Evolutionary conservation across 2,329 filamentous ascomycete genomes (phyloP).

Genomic region (Penicillium sp.): DNA sequence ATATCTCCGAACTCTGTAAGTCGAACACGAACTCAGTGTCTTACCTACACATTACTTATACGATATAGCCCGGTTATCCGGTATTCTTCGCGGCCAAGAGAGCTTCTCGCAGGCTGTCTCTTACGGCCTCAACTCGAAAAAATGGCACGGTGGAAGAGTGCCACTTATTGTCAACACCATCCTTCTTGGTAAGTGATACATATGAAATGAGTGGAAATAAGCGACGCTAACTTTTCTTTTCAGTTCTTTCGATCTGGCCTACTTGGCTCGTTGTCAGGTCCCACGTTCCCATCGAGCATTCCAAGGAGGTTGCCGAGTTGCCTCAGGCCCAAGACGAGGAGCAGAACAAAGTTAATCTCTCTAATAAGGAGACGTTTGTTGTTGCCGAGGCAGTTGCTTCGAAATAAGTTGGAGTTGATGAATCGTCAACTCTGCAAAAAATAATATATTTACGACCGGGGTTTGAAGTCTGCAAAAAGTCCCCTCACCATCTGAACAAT

Average conservation of each 20-base stretch:
- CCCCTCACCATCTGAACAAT: background rate
- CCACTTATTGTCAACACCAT: slow-evolving; percentile 45
- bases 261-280: slow-evolving; percentile 30
- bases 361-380: slow-evolving; percentile 1
- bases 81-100: slow-evolving; percentile 48
- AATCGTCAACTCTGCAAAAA: background rate
- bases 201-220: background rate
- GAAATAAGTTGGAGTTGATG: background rate
- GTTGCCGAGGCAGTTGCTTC: background rate
- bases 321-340: slow-evolving; percentile 18
- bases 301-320: slow-evolving; percentile 4
- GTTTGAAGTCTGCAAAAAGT: background rate
- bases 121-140: slow-evolving; percentile 45
- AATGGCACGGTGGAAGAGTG: slow-evolving; percentile 46
- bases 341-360: background rate
- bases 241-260: slow-evolving; percentile 28
- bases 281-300: slow-evolving; percentile 23
- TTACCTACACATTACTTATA: slow-evolving; percentile 8
- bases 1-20: slow-evolving; percentile 51
- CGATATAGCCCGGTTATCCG: slow-evolving; percentile 38
- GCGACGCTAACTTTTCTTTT: background rate
- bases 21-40: background rate
- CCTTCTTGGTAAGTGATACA: slow-evolving; percentile 26
- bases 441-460: background rate
- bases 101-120: slow-evolving; percentile 48